Base-by-base conservation (phyloP, 768 basidiomycete species). In the Agaricus blazei region DNA sequence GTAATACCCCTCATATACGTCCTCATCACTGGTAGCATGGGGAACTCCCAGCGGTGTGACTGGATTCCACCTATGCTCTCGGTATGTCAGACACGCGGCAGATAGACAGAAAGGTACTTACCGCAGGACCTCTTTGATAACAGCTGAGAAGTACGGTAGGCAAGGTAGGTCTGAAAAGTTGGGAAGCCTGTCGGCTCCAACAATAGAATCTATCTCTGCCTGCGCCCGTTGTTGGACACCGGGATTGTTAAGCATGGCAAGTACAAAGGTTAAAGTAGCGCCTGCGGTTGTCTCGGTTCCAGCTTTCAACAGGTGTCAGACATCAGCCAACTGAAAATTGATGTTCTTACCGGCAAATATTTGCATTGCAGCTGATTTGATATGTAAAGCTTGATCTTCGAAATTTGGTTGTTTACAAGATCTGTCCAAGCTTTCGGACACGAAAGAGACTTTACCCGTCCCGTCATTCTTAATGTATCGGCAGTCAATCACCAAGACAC, bases 1-100 rank as follows among this genome's bases (percentile, higher is more conserved):
- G 29, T 71, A 65, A 55, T 77, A 77, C 79, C 79, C 57, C 2
- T 28, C 29, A 31, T 47, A 47, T 11, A 47, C 46, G 27, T 47
- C 46, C 11, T 47, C 46, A 4, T 79, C 73, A 41, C 67, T 65
- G 1, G 75, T 72, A 3, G 68, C 65, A 58, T 81, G 79, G 7
- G 78, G 76, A 0, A 76, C 72, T 14, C 73, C 46, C 5, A n/a
- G 7, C 3, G 46, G 46, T n/a, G n/a, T 28, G 6, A n/a, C 15
- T 15, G 46, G 46, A 29, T 47, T 47, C 46, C 46, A 47, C n/a
- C 46, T 47, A n/a, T 4, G 15, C n/a, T n/a, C 15, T 14, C 15
- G 27, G 15, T 6, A 28, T 28, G 6, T 12, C 9, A 31, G 5
- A 7, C 9, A 19, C 9, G 9, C 31, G 46, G n/a, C 31, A 11